Percentiles rank a stretch among this genome's conserved stretches.
Evolutionary conservation across 768 basidiomycete species (phyloP).

Genomic region (Tylopilus rubrobrunneus): DNA sequence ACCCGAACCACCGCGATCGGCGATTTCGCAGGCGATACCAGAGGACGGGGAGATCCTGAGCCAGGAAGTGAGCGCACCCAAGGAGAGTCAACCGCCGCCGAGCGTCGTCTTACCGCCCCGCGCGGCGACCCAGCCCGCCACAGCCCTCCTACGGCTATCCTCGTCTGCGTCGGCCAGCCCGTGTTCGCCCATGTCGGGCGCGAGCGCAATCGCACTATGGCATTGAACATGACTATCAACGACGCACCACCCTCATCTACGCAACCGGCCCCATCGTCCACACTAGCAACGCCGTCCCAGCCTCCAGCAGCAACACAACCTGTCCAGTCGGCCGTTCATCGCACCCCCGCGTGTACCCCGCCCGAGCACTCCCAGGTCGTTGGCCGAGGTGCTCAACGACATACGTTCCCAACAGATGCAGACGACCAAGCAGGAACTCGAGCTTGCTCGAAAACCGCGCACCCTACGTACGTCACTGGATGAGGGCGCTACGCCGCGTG

Average conservation of each 20-base stretch:
- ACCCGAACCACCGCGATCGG: background rate
- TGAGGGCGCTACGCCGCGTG: background rate
- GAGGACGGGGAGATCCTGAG: constrained; percentile 19
- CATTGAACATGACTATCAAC: background rate
- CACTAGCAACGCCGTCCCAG: background rate
- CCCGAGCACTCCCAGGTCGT: constrained; percentile 9
- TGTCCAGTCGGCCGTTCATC: constrained; percentile 13
- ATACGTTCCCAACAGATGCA: constrained; percentile 12
- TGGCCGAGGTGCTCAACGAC: constrained; percentile 21
- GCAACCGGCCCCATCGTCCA: background rate
- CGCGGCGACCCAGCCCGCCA: background rate
- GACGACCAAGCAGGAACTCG: background rate
- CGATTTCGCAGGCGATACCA: background rate
- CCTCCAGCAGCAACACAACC: constrained; percentile 1
- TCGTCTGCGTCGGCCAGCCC: background rate
- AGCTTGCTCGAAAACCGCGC: background rate
- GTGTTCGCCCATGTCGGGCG: background rate
- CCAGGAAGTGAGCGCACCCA: background rate
- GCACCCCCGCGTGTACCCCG: constrained; percentile 22
- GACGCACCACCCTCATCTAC: background rate
- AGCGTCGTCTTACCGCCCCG: background rate
- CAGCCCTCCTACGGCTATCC: background rate
- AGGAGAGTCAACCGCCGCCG: background rate
- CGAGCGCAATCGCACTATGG: background rate
- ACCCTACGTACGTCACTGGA: background rate